Evolutionary conservation across 2,329 filamentous ascomycete species (phyloP).

Genomic region (Simplicillium sp.): DNA sequence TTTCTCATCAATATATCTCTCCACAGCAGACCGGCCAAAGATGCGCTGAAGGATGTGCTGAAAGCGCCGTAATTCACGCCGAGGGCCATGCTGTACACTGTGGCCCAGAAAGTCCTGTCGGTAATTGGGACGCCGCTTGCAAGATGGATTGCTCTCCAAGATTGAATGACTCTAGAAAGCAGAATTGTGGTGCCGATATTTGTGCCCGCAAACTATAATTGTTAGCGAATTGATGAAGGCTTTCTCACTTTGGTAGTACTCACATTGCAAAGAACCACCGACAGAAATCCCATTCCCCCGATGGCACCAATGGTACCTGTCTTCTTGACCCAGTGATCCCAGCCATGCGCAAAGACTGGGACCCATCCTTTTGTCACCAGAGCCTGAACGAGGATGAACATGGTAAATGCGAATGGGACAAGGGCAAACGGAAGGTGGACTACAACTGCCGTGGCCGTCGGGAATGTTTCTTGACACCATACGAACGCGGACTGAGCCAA

Average conservation of each 20-base stretch:
- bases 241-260: slow-evolving; percentile 20
- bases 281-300: slow-evolving; percentile 65
- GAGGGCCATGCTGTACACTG: slow-evolving; percentile 65
- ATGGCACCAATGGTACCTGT: slow-evolving; percentile 61
- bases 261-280: slow-evolving; percentile 63
- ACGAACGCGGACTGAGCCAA: slow-evolving; percentile 31
- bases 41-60: slow-evolving; percentile 62
- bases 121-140: slow-evolving; percentile 38
- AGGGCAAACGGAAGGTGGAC: slow-evolving; percentile 58
- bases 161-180: slow-evolving; percentile 59
- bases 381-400: slow-evolving; percentile 67
- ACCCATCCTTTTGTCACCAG: slow-evolving; percentile 69
- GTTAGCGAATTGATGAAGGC: too few species aligned
- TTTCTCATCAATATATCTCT: slow-evolving; percentile 60
- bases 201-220: slow-evolving; percentile 58
- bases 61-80: slow-evolving; percentile 70
- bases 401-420: slow-evolving; percentile 61
- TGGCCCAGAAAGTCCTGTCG: slow-evolving; percentile 62
- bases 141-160: slow-evolving; percentile 53
- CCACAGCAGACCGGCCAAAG: slow-evolving; percentile 63
- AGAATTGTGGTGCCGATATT: slow-evolving; percentile 71
- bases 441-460: slow-evolving; percentile 56
- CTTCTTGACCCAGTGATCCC: slow-evolving; percentile 62
- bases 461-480: slow-evolving; percentile 64
- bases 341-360: slow-evolving; percentile 61